Base-by-base conservation (phyloP, 1,284 basidiomycete genomes). In the Sanghuangporus weigelae region DNA sequence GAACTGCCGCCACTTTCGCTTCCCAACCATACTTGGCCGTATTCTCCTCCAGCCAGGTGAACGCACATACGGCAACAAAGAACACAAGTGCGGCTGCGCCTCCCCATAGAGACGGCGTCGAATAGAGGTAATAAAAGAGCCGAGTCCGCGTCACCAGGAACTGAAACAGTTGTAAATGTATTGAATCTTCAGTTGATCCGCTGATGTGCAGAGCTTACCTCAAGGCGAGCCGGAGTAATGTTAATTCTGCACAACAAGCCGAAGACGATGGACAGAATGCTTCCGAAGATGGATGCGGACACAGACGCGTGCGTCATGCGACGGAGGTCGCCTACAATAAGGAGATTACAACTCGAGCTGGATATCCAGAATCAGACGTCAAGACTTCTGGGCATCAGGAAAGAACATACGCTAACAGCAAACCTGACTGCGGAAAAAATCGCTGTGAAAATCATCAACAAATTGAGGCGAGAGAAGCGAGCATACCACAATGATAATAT, bases 51-150 rank as follows among this genome's bases (percentile, higher is more conserved):
- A 63, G 48, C 62, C 62, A 63, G 1, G 62, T 63, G 40, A 39
- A 63, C 7, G 62, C 55, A 35, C 62, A 63, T 19, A 63, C 54
- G 11, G 62, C 62, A 51, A 57, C 62, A 46, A 63, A 63, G 40
- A 63, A 63, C 11, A 39, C 56, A 10, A 63, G 36, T 23, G 62
- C 62, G 7, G 62, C 55, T 38, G 36, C 62, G 11, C 62, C 62
- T 38, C 62, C 62, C 48, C 56, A 63, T 2, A 63, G 62, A 14
- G 62, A 63, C 7, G 62, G 62, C n/a, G 62, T 58, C 12, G 56
- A 46, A 21, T 59, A 63, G 7, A 63, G 49, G 23, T 50, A 63
- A 42, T 63, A 60, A 26, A 63, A 63, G 35, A 63, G 62, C 19
- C 48, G 46, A 3, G 55, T 39, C 19, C 56, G 62, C 6, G 19